Evolutionary conservation across 2,329 filamentous ascomycete genomes (phyloP).

Genomic region (Elsinoe necatrix): DNA sequence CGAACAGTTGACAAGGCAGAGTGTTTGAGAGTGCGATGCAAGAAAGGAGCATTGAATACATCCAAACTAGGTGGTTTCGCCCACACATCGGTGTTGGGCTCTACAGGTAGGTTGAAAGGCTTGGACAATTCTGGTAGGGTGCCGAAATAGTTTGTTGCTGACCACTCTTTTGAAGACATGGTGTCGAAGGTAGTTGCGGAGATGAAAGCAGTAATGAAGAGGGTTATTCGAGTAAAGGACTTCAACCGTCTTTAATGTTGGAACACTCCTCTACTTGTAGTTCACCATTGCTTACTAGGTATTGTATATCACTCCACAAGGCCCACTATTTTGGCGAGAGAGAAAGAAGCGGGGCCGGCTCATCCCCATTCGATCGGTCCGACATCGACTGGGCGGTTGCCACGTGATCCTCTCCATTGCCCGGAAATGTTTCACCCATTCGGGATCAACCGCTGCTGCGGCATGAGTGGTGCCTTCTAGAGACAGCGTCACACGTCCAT

Average conservation of each 20-base stretch:
- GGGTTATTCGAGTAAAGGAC: not conserved
- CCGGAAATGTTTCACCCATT: not conserved
- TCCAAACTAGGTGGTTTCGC: constrained; percentile 58
- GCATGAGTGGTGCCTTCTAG: constrained; percentile 1
- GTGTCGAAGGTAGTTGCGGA: not conserved
- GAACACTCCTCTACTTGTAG: not conserved
- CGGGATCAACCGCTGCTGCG: not conserved
- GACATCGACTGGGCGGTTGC: not conserved
- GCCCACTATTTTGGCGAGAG: not conserved
- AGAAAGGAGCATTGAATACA: constrained; percentile 42
- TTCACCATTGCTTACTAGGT: not conserved
- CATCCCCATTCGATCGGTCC: constrained; percentile 1
- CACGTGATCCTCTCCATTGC: not conserved
- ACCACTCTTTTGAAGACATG: not conserved
- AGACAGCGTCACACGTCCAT: constrained; percentile 8
- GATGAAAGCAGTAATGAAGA: not conserved
- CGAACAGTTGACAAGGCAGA: constrained; percentile 51
- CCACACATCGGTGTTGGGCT: constrained; percentile 62
- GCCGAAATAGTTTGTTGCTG: not conserved
- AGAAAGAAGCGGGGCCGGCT: not conserved
- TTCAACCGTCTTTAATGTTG: not conserved
- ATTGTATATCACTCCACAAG: not conserved
- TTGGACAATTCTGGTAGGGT: constrained; percentile 7
- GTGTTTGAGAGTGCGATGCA: constrained; percentile 28
- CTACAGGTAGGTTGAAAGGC: constrained; percentile 45